Conservation (phyloP, 208 protist species). For the Acanthamoeba lenticulata region DNA sequence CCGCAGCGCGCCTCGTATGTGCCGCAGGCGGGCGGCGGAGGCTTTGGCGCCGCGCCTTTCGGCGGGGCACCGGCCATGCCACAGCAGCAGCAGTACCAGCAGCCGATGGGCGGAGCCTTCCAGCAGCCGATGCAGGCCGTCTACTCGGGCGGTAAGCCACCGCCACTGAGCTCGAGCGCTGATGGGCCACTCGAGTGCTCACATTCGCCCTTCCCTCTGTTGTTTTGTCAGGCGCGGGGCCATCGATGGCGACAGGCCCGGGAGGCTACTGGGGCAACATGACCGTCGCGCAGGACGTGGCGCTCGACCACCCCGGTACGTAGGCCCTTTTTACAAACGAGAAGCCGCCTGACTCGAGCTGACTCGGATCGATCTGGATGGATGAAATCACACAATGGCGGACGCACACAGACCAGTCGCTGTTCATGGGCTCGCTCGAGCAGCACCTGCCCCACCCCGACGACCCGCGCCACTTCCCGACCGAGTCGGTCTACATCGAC, state of each 20-base stretch:
- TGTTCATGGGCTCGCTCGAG: too few relatives aligned
- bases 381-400: too few relatives aligned
- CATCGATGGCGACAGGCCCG: background rate
- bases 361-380: too few relatives aligned
- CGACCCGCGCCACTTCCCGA: background rate
- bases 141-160: background rate
- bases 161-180: too few relatives aligned
- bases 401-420: too few relatives aligned
- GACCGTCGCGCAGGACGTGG: background rate
- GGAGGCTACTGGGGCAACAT: background rate
- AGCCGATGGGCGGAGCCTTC: background rate
- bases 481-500: slow-evolving; percentile 4
- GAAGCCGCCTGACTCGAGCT: too few relatives aligned
- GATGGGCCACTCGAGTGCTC: too few relatives aligned
- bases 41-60: background rate
- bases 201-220: too few relatives aligned
- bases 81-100: background rate
- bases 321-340: too few relatives aligned
- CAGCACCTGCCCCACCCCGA: background rate
- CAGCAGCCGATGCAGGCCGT: background rate
- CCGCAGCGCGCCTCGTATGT: background rate
- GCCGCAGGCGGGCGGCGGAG: too few relatives aligned
- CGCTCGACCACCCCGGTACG: background rate
- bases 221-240: background rate
- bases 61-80: background rate